Evolutionary conservation across 805 yeast species (phyloP).

Genomic region (Pichia nanzhaoensis): DNA sequence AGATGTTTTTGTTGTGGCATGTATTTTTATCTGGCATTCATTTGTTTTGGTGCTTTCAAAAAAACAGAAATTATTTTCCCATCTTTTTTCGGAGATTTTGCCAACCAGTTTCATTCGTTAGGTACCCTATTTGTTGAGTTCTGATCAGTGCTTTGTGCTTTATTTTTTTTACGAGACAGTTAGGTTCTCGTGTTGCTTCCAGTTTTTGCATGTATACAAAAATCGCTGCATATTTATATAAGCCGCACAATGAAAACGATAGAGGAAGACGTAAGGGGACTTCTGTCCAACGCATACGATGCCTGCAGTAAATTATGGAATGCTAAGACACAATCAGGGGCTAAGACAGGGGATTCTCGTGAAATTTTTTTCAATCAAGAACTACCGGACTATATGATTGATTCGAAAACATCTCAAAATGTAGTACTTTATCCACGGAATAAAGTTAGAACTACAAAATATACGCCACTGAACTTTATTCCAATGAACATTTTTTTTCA

Average conservation of each 20-base stretch:
- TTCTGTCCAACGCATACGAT: neutral
- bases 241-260: conserved; percentile 4
- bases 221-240: too few species aligned
- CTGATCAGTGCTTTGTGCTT: too few species aligned
- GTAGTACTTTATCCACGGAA: conserved; percentile 41
- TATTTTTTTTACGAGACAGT: too few species aligned
- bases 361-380: conserved; percentile 50
- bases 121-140: too few species aligned
- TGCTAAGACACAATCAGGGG: neutral
- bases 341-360: conserved; percentile 24
- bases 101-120: too few species aligned
- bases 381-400: conserved; percentile 53
- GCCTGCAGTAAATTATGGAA: neutral
- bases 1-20: neutral
- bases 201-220: neutral
- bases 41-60: too few species aligned
- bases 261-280: conserved; percentile 8
- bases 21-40: neutral
- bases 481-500: conserved; percentile 51
- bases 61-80: too few species aligned
- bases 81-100: too few species aligned
- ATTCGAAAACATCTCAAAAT: conserved; percentile 45
- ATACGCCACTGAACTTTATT: conserved; percentile 50
- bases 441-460: conserved; percentile 57
- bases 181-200: neutral